Conservation (phyloP, 371 early-diverging fungal species). For the Dichotomocladium elegans region DNA sequence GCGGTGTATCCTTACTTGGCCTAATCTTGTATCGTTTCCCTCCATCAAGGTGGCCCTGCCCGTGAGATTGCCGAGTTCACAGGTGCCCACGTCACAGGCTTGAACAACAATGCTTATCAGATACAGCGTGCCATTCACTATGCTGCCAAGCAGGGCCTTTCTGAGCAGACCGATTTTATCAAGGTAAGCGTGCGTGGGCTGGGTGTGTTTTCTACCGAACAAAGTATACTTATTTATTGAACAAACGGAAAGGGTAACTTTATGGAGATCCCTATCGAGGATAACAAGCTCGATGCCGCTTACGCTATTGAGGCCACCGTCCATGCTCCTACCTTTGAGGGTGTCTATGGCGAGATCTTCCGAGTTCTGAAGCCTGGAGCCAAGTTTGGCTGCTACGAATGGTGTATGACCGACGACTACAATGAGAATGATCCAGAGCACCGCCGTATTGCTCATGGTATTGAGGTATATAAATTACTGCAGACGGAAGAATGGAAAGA, state of each 20-base stretch:
- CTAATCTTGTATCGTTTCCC: background rate
- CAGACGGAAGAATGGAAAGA: too few relatives aligned
- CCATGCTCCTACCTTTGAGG: conserved; percentile 79
- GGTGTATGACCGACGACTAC: conserved; percentile 85
- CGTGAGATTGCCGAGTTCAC: conserved; percentile 88
- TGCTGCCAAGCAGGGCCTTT: conserved; percentile 62
- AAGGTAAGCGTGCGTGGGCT: conserved; percentile 33
- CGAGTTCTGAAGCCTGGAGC: conserved; percentile 91
- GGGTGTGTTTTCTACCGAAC: too few relatives aligned
- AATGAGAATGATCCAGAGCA: conserved; percentile 73
- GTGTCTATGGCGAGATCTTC: conserved; percentile 86
- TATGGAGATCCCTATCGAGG: conserved; percentile 87
- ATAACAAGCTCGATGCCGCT: conserved; percentile 75
- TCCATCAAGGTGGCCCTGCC: conserved; percentile 73
- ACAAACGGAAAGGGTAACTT: conserved; percentile 72
- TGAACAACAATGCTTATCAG: conserved; percentile 96
- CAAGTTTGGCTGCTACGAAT: conserved; percentile 88
- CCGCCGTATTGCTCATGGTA: conserved; percentile 69
- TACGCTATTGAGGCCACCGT: conserved; percentile 95
- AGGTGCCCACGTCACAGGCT: conserved; percentile 85
- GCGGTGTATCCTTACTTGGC: background rate
- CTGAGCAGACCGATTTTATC: conserved; percentile 57
- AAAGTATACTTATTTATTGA: background rate
- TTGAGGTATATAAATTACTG: conserved; percentile 54
- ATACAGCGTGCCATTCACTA: conserved; percentile 75